Percentiles rank a stretch among this genome's conserved stretches.
Evolutionary conservation across 2,329 filamentous ascomycete species (phyloP).

Genomic region (Scedosporium apiospermum): DNA sequence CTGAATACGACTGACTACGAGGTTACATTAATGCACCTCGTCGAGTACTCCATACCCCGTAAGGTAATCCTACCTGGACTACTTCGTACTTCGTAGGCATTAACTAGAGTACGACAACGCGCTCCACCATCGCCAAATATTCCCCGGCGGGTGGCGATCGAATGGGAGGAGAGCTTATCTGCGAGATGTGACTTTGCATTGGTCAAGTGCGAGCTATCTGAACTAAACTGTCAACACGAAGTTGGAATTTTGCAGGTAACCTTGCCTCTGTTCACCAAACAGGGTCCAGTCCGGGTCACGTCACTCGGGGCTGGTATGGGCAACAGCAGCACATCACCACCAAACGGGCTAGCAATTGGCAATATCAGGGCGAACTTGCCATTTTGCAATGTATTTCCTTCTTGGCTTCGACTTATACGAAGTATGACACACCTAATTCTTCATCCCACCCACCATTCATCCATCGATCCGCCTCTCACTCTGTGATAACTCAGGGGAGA

Average conservation of each 20-base stretch:
- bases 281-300: background rate
- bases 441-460: background rate
- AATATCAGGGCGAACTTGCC: background rate
- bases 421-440: background rate
- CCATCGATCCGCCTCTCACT: background rate
- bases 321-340: background rate
- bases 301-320: background rate
- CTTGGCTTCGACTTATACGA: background rate
- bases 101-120: background rate
- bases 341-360: background rate
- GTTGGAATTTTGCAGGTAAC: background rate
- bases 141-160: background rate
- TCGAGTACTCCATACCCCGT: no score
- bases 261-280: background rate
- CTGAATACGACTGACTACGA: background rate
- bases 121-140: background rate
- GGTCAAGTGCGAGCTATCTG: background rate
- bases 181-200: background rate
- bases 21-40: no score
- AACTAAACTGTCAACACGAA: background rate
- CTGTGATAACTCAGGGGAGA: background rate
- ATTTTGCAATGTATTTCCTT: background rate
- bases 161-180: background rate
- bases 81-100: no score
- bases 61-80: no score